These are phyloP conservation scores for Leccinum ambiguum DNA, from an alignment of 1,284 basidiomycete species.

Conservation along the genomic window DNA sequence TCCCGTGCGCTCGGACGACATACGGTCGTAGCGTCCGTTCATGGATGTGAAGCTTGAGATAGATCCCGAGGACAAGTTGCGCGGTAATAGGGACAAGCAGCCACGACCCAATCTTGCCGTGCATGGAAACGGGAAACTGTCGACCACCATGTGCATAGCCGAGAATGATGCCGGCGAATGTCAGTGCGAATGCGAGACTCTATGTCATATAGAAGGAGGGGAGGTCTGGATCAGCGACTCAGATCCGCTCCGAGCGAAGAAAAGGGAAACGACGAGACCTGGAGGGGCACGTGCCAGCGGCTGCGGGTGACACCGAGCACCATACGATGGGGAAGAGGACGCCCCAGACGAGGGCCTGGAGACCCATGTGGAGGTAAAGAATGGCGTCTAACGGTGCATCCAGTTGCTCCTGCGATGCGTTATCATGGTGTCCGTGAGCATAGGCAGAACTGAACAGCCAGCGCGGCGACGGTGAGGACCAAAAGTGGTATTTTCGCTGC, in stretches of 20 bases:
- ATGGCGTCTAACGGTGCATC: constrained; percentile 72
- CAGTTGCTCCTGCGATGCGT: constrained; percentile 60
- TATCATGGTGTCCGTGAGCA: constrained; percentile 63
- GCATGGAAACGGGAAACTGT: constrained; percentile 66
- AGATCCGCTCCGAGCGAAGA: not conserved
- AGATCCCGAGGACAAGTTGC: constrained; percentile 80
- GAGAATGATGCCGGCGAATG: constrained; percentile 69
- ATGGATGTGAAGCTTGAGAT: constrained; percentile 91
- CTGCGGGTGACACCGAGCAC: constrained; percentile 59
- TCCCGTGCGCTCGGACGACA: constrained; percentile 72
- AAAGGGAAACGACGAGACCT: constrained; percentile 44
- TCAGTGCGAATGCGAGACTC: constrained; percentile 67
- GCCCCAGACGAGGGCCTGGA: constrained; percentile 72
- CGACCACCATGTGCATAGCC: constrained; percentile 82
- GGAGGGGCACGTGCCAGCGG: constrained; percentile 85
- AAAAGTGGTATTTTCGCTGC: not conserved
- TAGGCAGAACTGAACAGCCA: not conserved
- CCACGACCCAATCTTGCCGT: constrained; percentile 71
- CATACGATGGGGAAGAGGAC: constrained; percentile 69
- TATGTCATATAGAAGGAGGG: constrained; percentile 31
- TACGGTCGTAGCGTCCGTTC: constrained; percentile 77
- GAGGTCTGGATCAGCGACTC: not conserved
- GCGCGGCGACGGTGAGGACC: not conserved
- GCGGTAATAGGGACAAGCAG: constrained; percentile 64
- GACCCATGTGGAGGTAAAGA: constrained; percentile 76